phyloP scores from a whole-genome alignment of 805 yeast genomes.

The Suhomyces prunicola region DNA sequence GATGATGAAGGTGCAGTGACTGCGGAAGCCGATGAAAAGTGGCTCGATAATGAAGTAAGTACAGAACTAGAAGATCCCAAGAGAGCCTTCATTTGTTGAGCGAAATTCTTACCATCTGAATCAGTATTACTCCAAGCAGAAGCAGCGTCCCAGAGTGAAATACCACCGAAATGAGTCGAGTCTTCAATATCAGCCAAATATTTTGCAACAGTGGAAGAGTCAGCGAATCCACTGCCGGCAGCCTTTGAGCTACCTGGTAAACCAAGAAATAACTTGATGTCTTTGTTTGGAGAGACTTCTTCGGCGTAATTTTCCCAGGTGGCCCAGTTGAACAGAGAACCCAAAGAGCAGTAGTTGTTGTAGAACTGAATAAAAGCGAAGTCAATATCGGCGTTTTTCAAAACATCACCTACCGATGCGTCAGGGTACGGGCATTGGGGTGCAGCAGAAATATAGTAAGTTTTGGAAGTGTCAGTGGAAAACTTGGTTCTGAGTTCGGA shows the following conservation, averaged over 20 bases:
- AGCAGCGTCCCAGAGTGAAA: constrained; percentile 37
- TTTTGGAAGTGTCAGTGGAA: constrained; percentile 39
- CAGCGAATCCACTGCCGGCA: constrained; percentile 56
- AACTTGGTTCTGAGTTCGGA: constrained; percentile 26
- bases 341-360: constrained; percentile 72
- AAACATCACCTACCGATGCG: constrained; percentile 29
- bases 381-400: constrained; percentile 60
- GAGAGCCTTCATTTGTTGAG: constrained; percentile 17
- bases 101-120: constrained; percentile 12
- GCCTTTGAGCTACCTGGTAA: constrained; percentile 53
- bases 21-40: constrained; percentile 1
- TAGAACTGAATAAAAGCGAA: constrained; percentile 86
- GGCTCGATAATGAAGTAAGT: neutral
- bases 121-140: constrained; percentile 19
- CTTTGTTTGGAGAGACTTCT: constrained; percentile 57
- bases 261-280: constrained; percentile 72
- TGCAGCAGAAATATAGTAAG: constrained; percentile 79
- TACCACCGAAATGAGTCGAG: constrained; percentile 32
- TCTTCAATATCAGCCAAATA: constrained; percentile 14
- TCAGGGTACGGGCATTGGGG: constrained; percentile 93
- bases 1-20: constrained; percentile 3
- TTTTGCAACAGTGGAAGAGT: constrained; percentile 15
- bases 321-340: constrained; percentile 53
- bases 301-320: constrained; percentile 69
- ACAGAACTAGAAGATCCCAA: constrained; percentile 7